Percentiles rank a stretch among this genome's conserved stretches.
These are phyloP conservation scores for Tuber borchii DNA, from an alignment of 495 filamentous ascomycete genomes.

Conservation along the genomic window DNA sequence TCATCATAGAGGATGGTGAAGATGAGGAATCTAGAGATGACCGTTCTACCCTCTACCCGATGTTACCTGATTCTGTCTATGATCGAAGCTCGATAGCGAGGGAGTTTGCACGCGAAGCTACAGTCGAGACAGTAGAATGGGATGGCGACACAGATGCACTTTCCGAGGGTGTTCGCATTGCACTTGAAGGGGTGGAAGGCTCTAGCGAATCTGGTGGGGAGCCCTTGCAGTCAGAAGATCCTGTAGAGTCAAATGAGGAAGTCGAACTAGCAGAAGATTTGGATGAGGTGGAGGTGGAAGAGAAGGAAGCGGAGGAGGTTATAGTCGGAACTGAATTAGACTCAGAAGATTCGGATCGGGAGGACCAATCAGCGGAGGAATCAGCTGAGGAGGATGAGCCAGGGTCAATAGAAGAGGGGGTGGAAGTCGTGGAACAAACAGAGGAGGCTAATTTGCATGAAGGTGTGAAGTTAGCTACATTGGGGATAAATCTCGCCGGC, in stretches of 20 bases:
- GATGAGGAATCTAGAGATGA: slow-evolving; percentile 8
- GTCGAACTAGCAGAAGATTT: not conserved
- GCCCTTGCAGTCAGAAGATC: not conserved
- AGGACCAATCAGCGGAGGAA: slow-evolving; percentile 9
- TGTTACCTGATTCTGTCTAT: slow-evolving; percentile 21
- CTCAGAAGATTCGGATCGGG: not conserved
- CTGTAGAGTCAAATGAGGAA: not conserved
- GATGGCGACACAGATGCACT: slow-evolving; percentile 13
- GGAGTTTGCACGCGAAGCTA: slow-evolving; percentile 13
- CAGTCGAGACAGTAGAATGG: slow-evolving; percentile 23
- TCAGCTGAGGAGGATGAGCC: not conserved
- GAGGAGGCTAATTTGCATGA: not conserved
- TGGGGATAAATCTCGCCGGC: not conserved
- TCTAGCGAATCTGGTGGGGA: slow-evolving; percentile 4
- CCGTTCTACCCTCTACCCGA: not conserved
- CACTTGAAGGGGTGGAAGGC: slow-evolving; percentile 1
- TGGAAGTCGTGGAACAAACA: not conserved
- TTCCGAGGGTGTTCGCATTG: slow-evolving; percentile 9
- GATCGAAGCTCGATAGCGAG: slow-evolving; percentile 16
- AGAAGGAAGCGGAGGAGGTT: slow-evolving; percentile 8
- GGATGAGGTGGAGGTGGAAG: slow-evolving; percentile 12
- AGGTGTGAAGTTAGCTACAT: not conserved
- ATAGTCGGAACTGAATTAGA: not conserved
- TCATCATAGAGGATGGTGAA: slow-evolving; percentile 17
- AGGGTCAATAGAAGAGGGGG: not conserved